A percentile compares a stretch with the other conserved stretches of the same genome.
phyloP scores from a whole-genome alignment of 1,139 yeast species.

The Insectozyma bohioensis region DNA sequence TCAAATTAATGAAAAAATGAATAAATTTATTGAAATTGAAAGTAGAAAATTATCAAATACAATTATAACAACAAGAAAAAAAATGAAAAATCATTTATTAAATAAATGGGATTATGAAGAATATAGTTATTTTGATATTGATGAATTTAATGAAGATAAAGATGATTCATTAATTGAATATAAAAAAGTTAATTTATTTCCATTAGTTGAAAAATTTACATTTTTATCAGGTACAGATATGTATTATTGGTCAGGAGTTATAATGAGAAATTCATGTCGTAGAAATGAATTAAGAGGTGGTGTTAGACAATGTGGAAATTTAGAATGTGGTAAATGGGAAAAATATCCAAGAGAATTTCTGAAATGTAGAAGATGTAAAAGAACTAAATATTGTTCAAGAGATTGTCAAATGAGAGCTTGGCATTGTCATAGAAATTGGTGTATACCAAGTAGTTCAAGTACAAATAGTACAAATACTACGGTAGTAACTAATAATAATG shows the following conservation, averaged over 20 bases:
- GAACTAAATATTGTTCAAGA: slow-evolving; percentile 92
- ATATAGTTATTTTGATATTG: slow-evolving; percentile 55
- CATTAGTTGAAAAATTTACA: slow-evolving; percentile 89
- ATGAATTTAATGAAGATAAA: slow-evolving; percentile 45
- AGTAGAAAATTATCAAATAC: slow-evolving; percentile 31
- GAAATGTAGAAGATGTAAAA: slow-evolving; percentile 88
- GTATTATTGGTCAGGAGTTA: slow-evolving; percentile 96
- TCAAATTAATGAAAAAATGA: slow-evolving; percentile 34
- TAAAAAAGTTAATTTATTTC: slow-evolving; percentile 71
- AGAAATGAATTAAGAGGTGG: slow-evolving; percentile 87
- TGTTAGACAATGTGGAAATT: slow-evolving; percentile 91
- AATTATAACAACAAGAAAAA: slow-evolving; percentile 33
- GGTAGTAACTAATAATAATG: slow-evolving; percentile 3
- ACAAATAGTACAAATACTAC: slow-evolving; percentile 9
- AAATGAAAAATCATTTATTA: slow-evolving; percentile 31
- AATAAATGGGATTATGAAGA: slow-evolving; percentile 55
- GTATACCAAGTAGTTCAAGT: slow-evolving; percentile 50
- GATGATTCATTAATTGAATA: slow-evolving; percentile 53
- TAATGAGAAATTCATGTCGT: slow-evolving; percentile 92
- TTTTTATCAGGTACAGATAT: slow-evolving; percentile 71
- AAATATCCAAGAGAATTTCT: slow-evolving; percentile 86
- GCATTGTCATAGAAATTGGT: slow-evolving; percentile 94
- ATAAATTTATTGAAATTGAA: slow-evolving; percentile 33
- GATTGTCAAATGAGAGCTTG: slow-evolving; percentile 92
- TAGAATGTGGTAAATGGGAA: slow-evolving; percentile 97